A percentile compares a stretch with the other conserved stretches of the same genome.
Conservation (phyloP, 805 yeast genomes). For the Myxozyma mucilagina region DNA sequence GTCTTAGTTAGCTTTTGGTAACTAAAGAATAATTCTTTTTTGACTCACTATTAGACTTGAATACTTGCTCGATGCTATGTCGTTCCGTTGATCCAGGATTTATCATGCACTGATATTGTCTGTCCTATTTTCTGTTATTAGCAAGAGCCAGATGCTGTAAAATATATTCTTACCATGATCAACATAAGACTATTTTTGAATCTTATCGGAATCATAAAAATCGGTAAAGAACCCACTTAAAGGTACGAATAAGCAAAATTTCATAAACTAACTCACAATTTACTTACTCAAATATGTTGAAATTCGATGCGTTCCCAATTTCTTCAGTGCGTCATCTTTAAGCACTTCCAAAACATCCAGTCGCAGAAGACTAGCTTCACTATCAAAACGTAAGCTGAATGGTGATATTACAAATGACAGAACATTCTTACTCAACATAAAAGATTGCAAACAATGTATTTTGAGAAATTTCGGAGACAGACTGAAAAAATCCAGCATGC, state of each 20-base stretch:
- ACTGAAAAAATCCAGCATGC: slow-evolving; percentile 14
- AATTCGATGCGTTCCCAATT: too few relatives aligned
- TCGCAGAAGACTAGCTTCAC: neutral
- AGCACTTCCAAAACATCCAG: too few relatives aligned
- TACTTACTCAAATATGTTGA: too few relatives aligned
- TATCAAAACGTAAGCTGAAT: neutral
- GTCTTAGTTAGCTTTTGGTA: neutral
- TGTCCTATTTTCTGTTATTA: neutral
- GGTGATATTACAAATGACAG: neutral
- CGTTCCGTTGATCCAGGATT: neutral
- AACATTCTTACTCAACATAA: slow-evolving; percentile 4
- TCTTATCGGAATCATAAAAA: slow-evolving; percentile 17
- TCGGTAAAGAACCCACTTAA: slow-evolving; percentile 3
- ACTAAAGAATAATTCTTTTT: too few relatives aligned
- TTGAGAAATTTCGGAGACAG: neutral
- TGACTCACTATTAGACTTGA: too few relatives aligned
- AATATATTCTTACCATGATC: slow-evolving; percentile 1
- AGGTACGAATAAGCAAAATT: neutral
- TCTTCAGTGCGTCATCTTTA: too few relatives aligned
- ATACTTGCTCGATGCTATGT: too few relatives aligned
- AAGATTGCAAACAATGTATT: slow-evolving; percentile 3
- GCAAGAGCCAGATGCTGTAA: neutral
- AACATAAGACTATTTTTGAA: slow-evolving; percentile 8
- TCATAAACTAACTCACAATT: too few relatives aligned
- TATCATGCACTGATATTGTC: neutral